phyloP scores from a whole-genome alignment of 2,329 filamentous ascomycete species.

The Salinomyces thailandicus region DNA sequence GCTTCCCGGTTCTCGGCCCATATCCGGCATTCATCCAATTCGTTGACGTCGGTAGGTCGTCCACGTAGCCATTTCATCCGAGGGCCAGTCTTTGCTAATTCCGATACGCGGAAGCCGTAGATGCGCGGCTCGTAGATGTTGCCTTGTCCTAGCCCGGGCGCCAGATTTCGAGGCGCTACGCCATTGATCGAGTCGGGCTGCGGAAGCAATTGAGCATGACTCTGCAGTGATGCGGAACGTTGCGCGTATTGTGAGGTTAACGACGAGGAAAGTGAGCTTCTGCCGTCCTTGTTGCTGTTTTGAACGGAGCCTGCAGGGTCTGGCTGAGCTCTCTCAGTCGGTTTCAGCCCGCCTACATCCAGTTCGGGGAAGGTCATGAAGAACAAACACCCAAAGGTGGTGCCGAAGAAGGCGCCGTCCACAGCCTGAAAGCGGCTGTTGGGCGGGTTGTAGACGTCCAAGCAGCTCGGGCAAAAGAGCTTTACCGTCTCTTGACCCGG shows the following conservation, averaged over 20 bases:
- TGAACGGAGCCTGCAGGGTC: conserved; percentile 12
- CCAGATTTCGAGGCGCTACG: conserved; percentile 75
- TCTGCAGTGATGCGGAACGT: conserved; percentile 1
- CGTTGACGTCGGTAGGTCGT: conserved; percentile 66
- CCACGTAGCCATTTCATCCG: conserved; percentile 94
- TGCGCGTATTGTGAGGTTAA: conserved; percentile 21
- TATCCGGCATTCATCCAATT: conserved; percentile 62
- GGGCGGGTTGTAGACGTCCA: conserved; percentile 93
- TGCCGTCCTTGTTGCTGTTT: conserved; percentile 12
- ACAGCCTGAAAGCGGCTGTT: conserved; percentile 97
- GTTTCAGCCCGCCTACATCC: conserved; percentile 50
- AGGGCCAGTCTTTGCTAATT: conserved; percentile 78
- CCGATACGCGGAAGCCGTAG: conserved; percentile 91
- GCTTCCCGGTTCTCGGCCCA: conserved; percentile 23
- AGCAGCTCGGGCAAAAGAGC: conserved; percentile 91
- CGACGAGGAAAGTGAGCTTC: conserved; percentile 21
- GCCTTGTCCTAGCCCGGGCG: conserved; percentile 68
- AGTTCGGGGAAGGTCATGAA: conserved; percentile 98
- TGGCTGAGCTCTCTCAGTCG: background rate
- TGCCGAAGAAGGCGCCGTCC: conserved; percentile 95
- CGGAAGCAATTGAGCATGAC: conserved; percentile 22
- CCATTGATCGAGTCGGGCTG: conserved; percentile 63
- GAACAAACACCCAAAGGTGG: conserved; percentile 93
- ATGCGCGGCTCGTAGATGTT: conserved; percentile 92
- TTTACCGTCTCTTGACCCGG: conserved; percentile 97